These are phyloP conservation scores for Kodamaea kakaduensis DNA, from an alignment of 805 yeast genomes.

Conservation along the genomic window DNA sequence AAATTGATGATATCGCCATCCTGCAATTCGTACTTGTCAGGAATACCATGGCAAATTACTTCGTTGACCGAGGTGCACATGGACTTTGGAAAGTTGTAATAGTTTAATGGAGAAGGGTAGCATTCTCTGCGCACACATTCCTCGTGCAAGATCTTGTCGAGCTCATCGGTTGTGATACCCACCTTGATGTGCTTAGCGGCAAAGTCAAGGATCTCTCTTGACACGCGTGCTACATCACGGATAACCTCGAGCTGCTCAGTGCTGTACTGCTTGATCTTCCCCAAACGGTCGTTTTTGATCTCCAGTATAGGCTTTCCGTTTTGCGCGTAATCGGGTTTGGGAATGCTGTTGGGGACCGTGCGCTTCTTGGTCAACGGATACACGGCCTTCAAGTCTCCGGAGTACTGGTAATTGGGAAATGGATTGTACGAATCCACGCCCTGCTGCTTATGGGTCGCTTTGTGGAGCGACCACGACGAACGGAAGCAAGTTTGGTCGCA, in stretches of 20 bases:
- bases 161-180: constrained; percentile 90
- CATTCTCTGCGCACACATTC: constrained; percentile 86
- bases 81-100: constrained; percentile 88
- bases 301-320: constrained; percentile 80
- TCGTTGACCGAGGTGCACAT: constrained; percentile 94
- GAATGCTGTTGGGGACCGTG: constrained; percentile 65
- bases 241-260: constrained; percentile 71
- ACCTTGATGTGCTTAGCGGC: constrained; percentile 83
- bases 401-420: constrained; percentile 70
- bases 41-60: constrained; percentile 95
- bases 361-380: constrained; percentile 81
- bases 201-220: constrained; percentile 84
- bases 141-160: constrained; percentile 80
- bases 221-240: constrained; percentile 68
- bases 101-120: constrained; percentile 93
- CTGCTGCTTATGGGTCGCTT: constrained; percentile 59
- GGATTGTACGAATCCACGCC: constrained; percentile 71
- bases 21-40: constrained; percentile 78
- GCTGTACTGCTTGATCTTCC: constrained; percentile 58
- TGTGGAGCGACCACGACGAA: constrained; percentile 67
- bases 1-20: constrained; percentile 95
- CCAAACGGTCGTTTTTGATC: constrained; percentile 63
- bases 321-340: constrained; percentile 76
- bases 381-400: constrained; percentile 70
- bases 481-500: constrained; percentile 85